Evolutionary conservation across 768 basidiomycete genomes (phyloP).

Genomic region (Trametes cubensis): DNA sequence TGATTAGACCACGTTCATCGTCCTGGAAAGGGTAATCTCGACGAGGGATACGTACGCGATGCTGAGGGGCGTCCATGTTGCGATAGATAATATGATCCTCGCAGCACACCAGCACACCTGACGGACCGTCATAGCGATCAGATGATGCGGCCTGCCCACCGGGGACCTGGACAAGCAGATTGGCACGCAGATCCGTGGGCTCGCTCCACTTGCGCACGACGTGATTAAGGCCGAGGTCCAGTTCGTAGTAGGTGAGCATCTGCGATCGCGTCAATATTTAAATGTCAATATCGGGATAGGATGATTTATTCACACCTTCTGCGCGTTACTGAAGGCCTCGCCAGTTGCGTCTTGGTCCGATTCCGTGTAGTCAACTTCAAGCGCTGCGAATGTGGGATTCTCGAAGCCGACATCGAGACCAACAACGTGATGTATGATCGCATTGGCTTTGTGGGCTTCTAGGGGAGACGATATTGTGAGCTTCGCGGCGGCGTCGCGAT

Average conservation of each 20-base stretch:
- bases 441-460: slow-evolving; percentile 94
- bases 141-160: slow-evolving; percentile 94
- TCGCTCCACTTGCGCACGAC: slow-evolving; percentile 99
- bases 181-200: slow-evolving; percentile 91
- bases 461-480: slow-evolving; percentile 96
- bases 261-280: slow-evolving; percentile 73
- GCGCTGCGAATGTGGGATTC: slow-evolving; percentile 93
- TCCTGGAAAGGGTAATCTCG: slow-evolving; percentile 86
- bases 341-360: slow-evolving; percentile 95
- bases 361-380: slow-evolving; percentile 96
- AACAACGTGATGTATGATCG: slow-evolving; percentile 93
- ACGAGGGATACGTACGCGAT: slow-evolving; percentile 95
- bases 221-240: slow-evolving; percentile 96
- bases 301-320: slow-evolving; percentile 64
- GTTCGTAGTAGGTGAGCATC: slow-evolving; percentile 74
- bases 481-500: slow-evolving; percentile 95
- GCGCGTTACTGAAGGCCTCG: slow-evolving; percentile 86
- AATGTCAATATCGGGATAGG: not conserved
- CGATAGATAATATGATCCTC: slow-evolving; percentile 99
- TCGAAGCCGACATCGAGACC: slow-evolving; percentile 98
- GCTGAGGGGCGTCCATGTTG: slow-evolving; percentile 90
- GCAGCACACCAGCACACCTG: slow-evolving; percentile 95
- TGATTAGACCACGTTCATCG: slow-evolving; percentile 81
- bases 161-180: slow-evolving; percentile 95
- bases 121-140: slow-evolving; percentile 94